These are phyloP conservation scores for Areca catechu DNA, from an alignment of 176 grass and related monocot species.

Conservation along the genomic window DNA sequence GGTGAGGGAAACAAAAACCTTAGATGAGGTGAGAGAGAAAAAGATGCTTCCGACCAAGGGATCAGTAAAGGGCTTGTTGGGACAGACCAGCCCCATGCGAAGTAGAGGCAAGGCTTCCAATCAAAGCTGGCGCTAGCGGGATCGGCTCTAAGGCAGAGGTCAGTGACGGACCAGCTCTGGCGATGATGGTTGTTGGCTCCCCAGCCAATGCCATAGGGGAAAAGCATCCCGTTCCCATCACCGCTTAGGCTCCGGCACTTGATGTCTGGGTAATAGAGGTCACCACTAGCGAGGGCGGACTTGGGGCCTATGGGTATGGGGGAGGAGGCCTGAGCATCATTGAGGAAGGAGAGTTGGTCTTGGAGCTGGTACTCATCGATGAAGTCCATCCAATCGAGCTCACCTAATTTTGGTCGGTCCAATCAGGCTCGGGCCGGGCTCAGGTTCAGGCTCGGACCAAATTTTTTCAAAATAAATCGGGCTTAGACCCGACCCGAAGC, in stretches of 20 bases:
- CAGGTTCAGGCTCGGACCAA: no score
- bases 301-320: constrained; percentile 1
- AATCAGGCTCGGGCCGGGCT: no score
- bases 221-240: constrained; percentile 23
- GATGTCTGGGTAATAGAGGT: constrained; percentile 16
- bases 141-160: constrained; percentile 43
- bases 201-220: constrained; percentile 26
- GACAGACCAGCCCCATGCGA: constrained; percentile 69
- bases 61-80: no score
- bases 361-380: constrained; percentile 62
- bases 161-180: constrained; percentile 47
- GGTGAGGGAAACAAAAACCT: no score
- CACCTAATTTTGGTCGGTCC: no score
- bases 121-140: constrained; percentile 21
- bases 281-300: constrained; percentile 6
- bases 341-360: constrained; percentile 70
- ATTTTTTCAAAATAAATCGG: no score
- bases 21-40: no score
- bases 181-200: constrained; percentile 37
- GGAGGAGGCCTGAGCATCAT: constrained; percentile 23
- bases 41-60: no score
- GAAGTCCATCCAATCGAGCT: no score
- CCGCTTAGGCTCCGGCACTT: constrained; percentile 30
- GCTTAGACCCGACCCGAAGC: no score
- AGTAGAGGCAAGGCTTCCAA: constrained; percentile 86